Base-by-base conservation (phyloP, 208 protist genomes). In the Trypanosoma melophagium region DNA sequence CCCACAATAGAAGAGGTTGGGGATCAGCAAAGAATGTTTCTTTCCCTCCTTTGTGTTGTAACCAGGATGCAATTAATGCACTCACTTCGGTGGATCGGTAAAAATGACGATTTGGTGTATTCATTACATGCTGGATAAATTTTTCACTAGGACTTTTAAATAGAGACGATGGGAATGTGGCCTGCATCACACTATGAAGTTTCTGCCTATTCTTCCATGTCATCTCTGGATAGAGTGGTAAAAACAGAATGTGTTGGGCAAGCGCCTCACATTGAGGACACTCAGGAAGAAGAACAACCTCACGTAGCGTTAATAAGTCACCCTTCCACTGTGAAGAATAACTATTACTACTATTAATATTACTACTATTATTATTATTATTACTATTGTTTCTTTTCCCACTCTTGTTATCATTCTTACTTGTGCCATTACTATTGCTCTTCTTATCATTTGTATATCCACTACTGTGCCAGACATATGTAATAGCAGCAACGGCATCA, bases 141-240 rank as follows among this genome's bases (percentile, higher is more conserved):
- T 66, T 42, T 21, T 42, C 24, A 60, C 44, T 54, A 19, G 70
- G 62, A 45, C 70, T 76, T 1, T 21, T 45, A 40, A 69, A 67
- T 10, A 74, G 55, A 17, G 55, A 53, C 5, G 53, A 13, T 17
- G 53, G 45, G 24, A 56, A 61, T 47, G 41, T 55, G 31, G 35
- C 12, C 41, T 72, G 57, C 67, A 73, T 60, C 47, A 55, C 59
- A 25, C 21, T 21, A 12, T 42, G 60, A 17, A 73, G 35, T 25
- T 61, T 54, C 17, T 73, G 50, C 25, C 60, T 25, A n/a, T 55
- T 60, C 35, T 52, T 60, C 22, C 17, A 21, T 28, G 54, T 42
- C 66, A 84, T 74, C 5, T 25, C 31, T 14, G 71, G 52, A 0
- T 64, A 66, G 17, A 89, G 58, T 0, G 84, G 84, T 4, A 89